Evolutionary conservation across 768 basidiomycete species (phyloP).

Genomic region (Crepidotus variabilis): DNA sequence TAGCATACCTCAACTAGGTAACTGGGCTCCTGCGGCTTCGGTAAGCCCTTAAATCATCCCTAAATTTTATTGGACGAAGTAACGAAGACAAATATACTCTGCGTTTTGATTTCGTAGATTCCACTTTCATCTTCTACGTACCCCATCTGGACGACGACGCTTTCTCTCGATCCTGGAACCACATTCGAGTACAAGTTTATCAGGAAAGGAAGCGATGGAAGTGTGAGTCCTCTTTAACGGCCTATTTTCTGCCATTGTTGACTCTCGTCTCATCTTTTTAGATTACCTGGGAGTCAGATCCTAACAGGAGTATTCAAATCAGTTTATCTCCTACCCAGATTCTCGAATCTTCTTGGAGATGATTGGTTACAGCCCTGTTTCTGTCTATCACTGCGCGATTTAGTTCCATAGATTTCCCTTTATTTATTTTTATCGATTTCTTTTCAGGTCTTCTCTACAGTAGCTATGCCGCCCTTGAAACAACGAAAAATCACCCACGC

Average conservation of each 20-base stretch:
- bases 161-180: constrained; percentile 46
- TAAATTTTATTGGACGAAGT: not conserved
- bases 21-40: constrained; percentile 44
- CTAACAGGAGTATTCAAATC: constrained; percentile 47
- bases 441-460: too few relatives aligned
- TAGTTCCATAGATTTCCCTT: not conserved
- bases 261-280: constrained; percentile 11
- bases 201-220: constrained; percentile 35
- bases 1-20: constrained; percentile 50
- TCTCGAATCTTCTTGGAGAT: constrained; percentile 42
- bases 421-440: not conserved
- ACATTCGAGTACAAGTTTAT: constrained; percentile 61
- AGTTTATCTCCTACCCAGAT: constrained; percentile 36
- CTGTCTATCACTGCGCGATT: not conserved
- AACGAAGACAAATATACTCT: not conserved
- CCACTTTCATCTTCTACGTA: constrained; percentile 48
- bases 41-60: constrained; percentile 25
- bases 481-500: constrained; percentile 10
- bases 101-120: constrained; percentile 28
- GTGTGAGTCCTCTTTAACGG: constrained; percentile 7
- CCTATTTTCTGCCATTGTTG: not conserved
- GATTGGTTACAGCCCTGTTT: constrained; percentile 4
- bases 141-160: constrained; percentile 50
- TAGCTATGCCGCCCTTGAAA: too few relatives aligned
- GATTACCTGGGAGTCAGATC: constrained; percentile 63